Percentiles rank a stretch among this genome's conserved stretches.
These are phyloP conservation scores for Apiospora malaysiana DNA, from an alignment of 2,329 filamentous ascomycete genomes.

Conservation along the genomic window DNA sequence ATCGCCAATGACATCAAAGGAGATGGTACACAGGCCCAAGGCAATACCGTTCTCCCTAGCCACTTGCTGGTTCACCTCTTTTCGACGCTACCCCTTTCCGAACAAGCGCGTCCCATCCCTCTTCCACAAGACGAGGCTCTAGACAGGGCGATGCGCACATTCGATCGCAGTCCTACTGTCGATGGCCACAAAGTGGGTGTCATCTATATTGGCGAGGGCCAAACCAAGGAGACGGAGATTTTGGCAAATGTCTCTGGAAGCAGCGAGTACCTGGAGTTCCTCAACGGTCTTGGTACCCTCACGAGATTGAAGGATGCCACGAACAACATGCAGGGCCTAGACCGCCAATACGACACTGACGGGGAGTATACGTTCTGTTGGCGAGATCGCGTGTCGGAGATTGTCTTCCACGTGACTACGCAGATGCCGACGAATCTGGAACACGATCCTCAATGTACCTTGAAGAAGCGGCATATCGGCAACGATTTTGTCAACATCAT, in stretches of 20 bases:
- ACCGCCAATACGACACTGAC: constrained; percentile 77
- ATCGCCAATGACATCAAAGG: constrained; percentile 54
- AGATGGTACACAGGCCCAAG: constrained; percentile 57
- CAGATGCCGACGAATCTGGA: constrained; percentile 94
- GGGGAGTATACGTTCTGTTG: constrained; percentile 91
- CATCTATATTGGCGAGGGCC: constrained; percentile 88
- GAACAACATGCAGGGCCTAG: constrained; percentile 93
- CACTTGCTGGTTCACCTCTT: constrained; percentile 75
- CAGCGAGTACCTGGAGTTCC: constrained; percentile 84
- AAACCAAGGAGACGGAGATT: constrained; percentile 83
- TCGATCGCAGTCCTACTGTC: constrained; percentile 87
- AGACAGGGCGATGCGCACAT: constrained; percentile 75
- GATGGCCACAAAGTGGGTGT: constrained; percentile 96
- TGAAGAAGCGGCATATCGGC: constrained; percentile 94
- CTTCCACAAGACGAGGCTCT: constrained; percentile 74
- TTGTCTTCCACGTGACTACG: constrained; percentile 94
- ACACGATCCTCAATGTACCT: constrained; percentile 74
- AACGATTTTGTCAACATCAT: constrained; percentile 99
- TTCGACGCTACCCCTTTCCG: constrained; percentile 65
- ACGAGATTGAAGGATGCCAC: constrained; percentile 80
- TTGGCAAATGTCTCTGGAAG: constrained; percentile 87
- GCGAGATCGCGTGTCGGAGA: constrained; percentile 92
- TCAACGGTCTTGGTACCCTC: constrained; percentile 81
- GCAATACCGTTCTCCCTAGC: constrained; percentile 71
- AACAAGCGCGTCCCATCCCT: constrained; percentile 71